Percentiles rank a stretch among this genome's conserved stretches.
Evolutionary conservation across 2,329 filamentous ascomycete species (phyloP).

Genomic region (Microcyclospora pomicola): DNA sequence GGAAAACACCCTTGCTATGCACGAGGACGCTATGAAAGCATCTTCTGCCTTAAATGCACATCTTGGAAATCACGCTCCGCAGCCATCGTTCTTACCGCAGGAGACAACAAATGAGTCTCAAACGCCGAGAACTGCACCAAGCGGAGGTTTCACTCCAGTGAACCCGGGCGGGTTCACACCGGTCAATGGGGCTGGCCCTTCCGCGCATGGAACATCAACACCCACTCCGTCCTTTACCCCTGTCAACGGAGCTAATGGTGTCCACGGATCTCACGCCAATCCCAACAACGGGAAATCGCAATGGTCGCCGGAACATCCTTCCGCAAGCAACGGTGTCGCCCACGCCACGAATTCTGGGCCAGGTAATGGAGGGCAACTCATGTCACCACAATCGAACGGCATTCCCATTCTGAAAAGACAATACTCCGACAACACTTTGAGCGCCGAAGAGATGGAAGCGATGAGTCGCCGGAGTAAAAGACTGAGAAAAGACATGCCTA

Average conservation of each 20-base stretch:
- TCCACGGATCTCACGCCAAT: slow-evolving; percentile 9
- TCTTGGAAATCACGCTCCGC: slow-evolving; percentile 25
- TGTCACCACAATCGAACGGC: slow-evolving; percentile 14
- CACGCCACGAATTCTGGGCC: slow-evolving; percentile 42
- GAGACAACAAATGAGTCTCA: not conserved
- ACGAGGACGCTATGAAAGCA: slow-evolving; percentile 35
- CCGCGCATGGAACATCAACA: too few relatives aligned
- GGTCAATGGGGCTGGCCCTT: slow-evolving; percentile 39
- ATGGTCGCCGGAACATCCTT: slow-evolving; percentile 4
- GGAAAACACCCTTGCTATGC: slow-evolving; percentile 35
- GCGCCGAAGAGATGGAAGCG: slow-evolving; percentile 29
- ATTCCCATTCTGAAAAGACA: slow-evolving; percentile 54
- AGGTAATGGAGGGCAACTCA: slow-evolving; percentile 8
- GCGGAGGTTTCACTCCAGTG: slow-evolving; percentile 57
- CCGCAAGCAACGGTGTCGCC: not conserved
- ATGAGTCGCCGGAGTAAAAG: slow-evolving; percentile 70
- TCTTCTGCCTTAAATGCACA: slow-evolving; percentile 44
- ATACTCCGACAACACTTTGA: slow-evolving; percentile 29
- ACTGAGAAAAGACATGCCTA: slow-evolving; percentile 70
- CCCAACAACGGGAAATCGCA: slow-evolving; percentile 14
- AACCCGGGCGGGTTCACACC: slow-evolving; percentile 52
- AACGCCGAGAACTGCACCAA: slow-evolving; percentile 31
- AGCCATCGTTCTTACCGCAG: slow-evolving; percentile 6
- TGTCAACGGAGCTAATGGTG: slow-evolving; percentile 40
- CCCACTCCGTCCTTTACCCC: slow-evolving; percentile 38